phyloP scores from a whole-genome alignment of 2,329 filamentous ascomycete genomes.

The Scopulariopsis brevicaulis region DNA sequence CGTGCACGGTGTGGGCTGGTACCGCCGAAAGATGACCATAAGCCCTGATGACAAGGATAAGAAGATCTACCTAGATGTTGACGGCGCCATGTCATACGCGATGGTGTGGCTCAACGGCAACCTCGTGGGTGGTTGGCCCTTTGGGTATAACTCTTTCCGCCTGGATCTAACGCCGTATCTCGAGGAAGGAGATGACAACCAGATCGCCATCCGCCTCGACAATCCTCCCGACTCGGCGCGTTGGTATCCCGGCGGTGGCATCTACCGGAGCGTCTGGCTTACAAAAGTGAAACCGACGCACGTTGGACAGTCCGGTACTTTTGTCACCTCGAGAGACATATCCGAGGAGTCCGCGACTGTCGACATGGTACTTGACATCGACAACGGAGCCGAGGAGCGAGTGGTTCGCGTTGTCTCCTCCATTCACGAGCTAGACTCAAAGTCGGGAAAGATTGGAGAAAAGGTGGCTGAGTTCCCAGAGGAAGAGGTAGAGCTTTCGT shows the following conservation, averaged over 20 bases:
- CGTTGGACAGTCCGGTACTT: slow-evolving; percentile 37
- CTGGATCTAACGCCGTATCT: slow-evolving; percentile 34
- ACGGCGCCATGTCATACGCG: slow-evolving; percentile 39
- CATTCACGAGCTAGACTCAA: slow-evolving; percentile 23
- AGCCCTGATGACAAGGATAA: slow-evolving; percentile 20
- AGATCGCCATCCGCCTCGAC: slow-evolving; percentile 37
- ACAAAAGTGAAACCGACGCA: slow-evolving; percentile 32
- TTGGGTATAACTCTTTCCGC: slow-evolving; percentile 37
- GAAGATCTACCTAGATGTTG: slow-evolving; percentile 31
- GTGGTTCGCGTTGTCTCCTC: slow-evolving; percentile 26
- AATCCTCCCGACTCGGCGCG: slow-evolving; percentile 34
- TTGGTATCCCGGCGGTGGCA: slow-evolving; percentile 42
- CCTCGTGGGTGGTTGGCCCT: slow-evolving; percentile 39
- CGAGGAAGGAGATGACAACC: slow-evolving; percentile 21
- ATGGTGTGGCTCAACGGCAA: slow-evolving; percentile 38
- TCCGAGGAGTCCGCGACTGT: slow-evolving; percentile 31
- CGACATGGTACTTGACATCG: slow-evolving; percentile 29
- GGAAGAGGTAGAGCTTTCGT: not conserved
- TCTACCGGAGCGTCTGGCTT: slow-evolving; percentile 44
- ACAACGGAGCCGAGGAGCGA: slow-evolving; percentile 23
- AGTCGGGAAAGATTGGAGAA: slow-evolving; percentile 13
- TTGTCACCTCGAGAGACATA: slow-evolving; percentile 30
- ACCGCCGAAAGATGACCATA: slow-evolving; percentile 20
- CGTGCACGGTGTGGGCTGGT: slow-evolving; percentile 40
- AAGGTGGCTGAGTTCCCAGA: slow-evolving; percentile 14